phyloP scores from a whole-genome alignment of 2,329 filamentous ascomycete species.

The Apiospora koreana region DNA sequence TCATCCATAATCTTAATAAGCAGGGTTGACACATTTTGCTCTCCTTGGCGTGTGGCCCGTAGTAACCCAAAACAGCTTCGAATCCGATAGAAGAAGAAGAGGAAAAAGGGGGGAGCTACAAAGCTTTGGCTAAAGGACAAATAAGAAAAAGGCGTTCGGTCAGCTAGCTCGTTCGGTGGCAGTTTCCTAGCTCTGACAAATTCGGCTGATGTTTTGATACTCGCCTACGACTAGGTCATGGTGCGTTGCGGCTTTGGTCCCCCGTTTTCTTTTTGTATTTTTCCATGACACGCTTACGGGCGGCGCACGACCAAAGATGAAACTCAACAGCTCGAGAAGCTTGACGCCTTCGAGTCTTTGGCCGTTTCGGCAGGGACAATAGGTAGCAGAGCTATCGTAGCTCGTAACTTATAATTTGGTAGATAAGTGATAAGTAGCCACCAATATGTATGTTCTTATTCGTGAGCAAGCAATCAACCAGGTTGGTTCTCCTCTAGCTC shows the following conservation, averaged over 20 bases:
- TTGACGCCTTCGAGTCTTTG: conserved; percentile 1
- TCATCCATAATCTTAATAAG: neutral
- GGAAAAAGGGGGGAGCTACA: neutral
- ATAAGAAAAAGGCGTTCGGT: neutral
- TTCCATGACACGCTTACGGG: neutral
- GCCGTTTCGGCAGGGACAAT: neutral
- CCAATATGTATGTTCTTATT: no score
- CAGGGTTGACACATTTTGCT: no score
- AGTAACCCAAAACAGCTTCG: neutral
- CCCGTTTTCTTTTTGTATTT: no score
- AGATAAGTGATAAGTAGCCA: no score
- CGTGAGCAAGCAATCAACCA: neutral
- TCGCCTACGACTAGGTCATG: neutral
- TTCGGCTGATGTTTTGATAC: neutral
- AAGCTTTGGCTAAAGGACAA: neutral
- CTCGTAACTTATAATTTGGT: no score
- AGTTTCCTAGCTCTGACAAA: neutral
- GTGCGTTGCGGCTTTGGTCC: neutral
- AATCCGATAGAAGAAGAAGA: neutral
- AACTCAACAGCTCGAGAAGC: neutral
- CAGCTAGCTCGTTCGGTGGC: neutral
- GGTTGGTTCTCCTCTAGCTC: neutral
- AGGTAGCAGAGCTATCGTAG: neutral
- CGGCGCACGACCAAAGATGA: neutral
- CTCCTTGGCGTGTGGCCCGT: no score